Evolutionary conservation across 371 early-diverging fungal species (phyloP), one percentile per base, ranked within the genome.

Genomic region (Mortierella sp.): DNA sequence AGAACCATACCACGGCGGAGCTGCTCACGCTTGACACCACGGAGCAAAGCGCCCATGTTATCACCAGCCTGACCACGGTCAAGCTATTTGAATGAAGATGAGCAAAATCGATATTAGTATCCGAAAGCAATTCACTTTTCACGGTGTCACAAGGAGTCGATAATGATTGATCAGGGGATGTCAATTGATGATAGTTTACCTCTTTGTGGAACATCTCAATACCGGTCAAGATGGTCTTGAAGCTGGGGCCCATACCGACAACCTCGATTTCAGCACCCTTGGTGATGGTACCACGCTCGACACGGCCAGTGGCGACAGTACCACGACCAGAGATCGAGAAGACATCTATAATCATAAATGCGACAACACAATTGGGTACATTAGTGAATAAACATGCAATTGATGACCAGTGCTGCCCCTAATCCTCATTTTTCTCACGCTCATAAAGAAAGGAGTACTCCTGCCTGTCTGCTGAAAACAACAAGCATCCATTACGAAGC

Each of bases 121-220:
- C n/a, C n/a, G n/a, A n/a, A n/a, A n/a, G 37, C 19, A 7, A 29
- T 10, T n/a, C 29, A 0, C 26, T 53, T 67, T n/a, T n/a, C n/a
- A n/a, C n/a, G 13, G 37, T 6, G 61, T 22, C 19, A 37, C 9
- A 22, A 37, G 22, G 9, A 34, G 10, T 2, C 34, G 10, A 34
- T 9, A 31, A 7, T 8, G 19, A 0, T 1, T 22, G 61, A 61
- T 37, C 16, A 34, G 0, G n/a, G 1, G 22, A 37, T 61, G 4
- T 34, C 11, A 47, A 41, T 9, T 9, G 39, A n/a, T 29, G 13
- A 48, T n/a, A n/a, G n/a, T n/a, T 71, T 71, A 79, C 74, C 74
- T 96, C 95, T 91, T 99, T 98, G 91, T 97, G 98, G 96, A 98
- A 98, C 98, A 98, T 98, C 87, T 99, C 99, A 79, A 99, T 93